Evolutionary conservation across 2,329 filamentous ascomycete genomes (phyloP).

Genomic region (Neopestalotiopsis rosae): DNA sequence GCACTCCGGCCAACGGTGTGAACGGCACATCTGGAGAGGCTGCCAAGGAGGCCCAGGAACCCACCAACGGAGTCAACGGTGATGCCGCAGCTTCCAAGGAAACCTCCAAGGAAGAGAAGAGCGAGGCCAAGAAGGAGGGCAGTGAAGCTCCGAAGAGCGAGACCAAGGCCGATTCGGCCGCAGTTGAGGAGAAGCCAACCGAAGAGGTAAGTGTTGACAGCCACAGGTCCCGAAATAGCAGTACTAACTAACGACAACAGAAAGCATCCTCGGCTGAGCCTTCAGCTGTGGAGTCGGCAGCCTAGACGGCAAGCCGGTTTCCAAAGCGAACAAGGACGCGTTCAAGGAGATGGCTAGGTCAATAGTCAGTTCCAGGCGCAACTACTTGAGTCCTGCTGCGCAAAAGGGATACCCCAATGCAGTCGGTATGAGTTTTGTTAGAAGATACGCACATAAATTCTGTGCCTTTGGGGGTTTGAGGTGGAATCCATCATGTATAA

Average conservation of each 20-base stretch:
- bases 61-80: constrained; percentile 38
- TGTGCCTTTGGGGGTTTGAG: background rate
- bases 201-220: constrained; percentile 40
- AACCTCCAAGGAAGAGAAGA: constrained; percentile 33
- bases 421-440: background rate
- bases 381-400: background rate
- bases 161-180: constrained; percentile 30
- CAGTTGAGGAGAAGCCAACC: constrained; percentile 33
- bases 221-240: background rate
- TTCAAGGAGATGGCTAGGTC: background rate
- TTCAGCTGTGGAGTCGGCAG: constrained; percentile 43
- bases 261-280: constrained; percentile 23
- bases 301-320: constrained; percentile 29
- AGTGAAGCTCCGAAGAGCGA: constrained; percentile 36
- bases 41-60: constrained; percentile 37
- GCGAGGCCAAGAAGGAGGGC: constrained; percentile 36
- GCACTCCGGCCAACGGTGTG: constrained; percentile 49
- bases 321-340: background rate
- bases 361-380: background rate
- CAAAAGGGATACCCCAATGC: background rate
- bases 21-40: constrained; percentile 47
- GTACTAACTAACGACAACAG: background rate
- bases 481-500: constrained; percentile 11
- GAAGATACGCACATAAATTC: background rate
- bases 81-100: constrained; percentile 36